Evolutionary conservation across 345 rosid species (phyloP).

Genomic region (Hirschfeldia incana): DNA sequence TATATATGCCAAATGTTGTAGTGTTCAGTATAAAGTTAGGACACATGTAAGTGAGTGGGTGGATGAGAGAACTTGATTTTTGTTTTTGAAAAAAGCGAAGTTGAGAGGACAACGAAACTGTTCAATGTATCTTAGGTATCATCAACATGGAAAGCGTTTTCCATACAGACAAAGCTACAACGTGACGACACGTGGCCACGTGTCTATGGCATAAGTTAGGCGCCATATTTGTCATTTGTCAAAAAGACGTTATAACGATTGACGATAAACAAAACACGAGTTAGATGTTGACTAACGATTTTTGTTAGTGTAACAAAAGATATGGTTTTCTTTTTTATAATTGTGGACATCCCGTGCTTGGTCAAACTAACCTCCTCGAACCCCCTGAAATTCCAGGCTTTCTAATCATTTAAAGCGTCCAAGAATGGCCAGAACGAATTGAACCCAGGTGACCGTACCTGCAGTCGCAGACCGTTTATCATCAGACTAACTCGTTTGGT

Average conservation of each 20-base stretch:
- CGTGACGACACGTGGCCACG: slow-evolving; percentile 38
- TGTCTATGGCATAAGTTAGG: slow-evolving; percentile 38
- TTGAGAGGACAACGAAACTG: slow-evolving; percentile 33
- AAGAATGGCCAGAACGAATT: no score
- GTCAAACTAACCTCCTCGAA: no score
- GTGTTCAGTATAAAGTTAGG: neutral
- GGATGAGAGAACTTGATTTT: neutral
- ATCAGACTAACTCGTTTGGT: no score
- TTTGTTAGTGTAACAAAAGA: neutral
- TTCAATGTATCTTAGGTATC: slow-evolving; percentile 36
- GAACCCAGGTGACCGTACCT: no score
- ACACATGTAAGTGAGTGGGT: neutral
- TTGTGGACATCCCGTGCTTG: no score
- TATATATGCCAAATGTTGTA: slow-evolving; percentile 26
- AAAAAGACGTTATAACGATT: slow-evolving; percentile 33
- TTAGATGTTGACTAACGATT: slow-evolving; percentile 34
- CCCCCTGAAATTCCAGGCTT: no score
- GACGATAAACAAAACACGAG: slow-evolving; percentile 4
- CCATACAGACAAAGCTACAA: slow-evolving; percentile 28
- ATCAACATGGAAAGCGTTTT: slow-evolving; percentile 37
- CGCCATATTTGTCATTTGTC: slow-evolving; percentile 31
- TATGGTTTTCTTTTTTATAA: neutral
- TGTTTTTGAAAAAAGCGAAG: slow-evolving; percentile 8
- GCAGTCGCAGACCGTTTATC: no score
- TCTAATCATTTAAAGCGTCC: no score